These are phyloP conservation scores for Coriaria nepalensis DNA, from an alignment of 306 rosid species.

Conservation along the genomic window DNA sequence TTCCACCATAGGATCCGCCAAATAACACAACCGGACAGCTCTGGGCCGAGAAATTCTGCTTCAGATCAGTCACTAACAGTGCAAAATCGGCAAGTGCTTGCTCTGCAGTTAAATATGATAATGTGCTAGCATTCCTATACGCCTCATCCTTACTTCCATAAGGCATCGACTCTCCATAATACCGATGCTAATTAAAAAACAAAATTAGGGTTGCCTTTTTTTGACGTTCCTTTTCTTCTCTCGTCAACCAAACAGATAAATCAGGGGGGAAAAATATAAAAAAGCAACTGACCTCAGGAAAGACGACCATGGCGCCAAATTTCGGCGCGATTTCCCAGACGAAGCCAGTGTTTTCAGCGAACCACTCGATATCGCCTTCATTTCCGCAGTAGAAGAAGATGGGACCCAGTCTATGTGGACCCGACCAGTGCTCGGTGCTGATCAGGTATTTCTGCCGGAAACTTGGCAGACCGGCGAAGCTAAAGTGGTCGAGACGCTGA, in stretches of 20 bases:
- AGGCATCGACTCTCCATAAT: conserved; percentile 70
- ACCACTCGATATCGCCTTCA: conserved; percentile 86
- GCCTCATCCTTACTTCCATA: conserved; percentile 52
- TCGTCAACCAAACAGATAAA: no score
- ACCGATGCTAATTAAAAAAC: conserved; percentile 40
- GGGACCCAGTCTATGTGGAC: conserved; percentile 40
- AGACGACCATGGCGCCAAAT: conserved; percentile 71
- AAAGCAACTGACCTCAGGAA: conserved; percentile 48
- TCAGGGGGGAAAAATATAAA: conserved; percentile 3
- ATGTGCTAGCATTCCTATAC: conserved; percentile 52
- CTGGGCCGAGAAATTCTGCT: conserved; percentile 40
- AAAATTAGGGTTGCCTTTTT: not conserved
- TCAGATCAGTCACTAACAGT: conserved; percentile 43
- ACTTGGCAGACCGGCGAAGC: conserved; percentile 38
- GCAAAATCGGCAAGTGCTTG: conserved; percentile 75
- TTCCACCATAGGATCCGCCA: conserved; percentile 95
- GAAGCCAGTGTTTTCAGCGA: conserved; percentile 72
- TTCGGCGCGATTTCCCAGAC: conserved; percentile 75
- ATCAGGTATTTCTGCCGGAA: conserved; percentile 74
- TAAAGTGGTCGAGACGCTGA: conserved; percentile 79
- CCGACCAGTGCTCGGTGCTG: conserved; percentile 56
- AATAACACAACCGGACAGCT: conserved; percentile 68
- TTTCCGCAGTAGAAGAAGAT: conserved; percentile 85
- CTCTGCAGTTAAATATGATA: conserved; percentile 53
- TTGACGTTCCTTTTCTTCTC: not conserved